Base-by-base conservation (phyloP, 2,329 filamentous ascomycete genomes). In the Phialemoniopsis sp. region DNA sequence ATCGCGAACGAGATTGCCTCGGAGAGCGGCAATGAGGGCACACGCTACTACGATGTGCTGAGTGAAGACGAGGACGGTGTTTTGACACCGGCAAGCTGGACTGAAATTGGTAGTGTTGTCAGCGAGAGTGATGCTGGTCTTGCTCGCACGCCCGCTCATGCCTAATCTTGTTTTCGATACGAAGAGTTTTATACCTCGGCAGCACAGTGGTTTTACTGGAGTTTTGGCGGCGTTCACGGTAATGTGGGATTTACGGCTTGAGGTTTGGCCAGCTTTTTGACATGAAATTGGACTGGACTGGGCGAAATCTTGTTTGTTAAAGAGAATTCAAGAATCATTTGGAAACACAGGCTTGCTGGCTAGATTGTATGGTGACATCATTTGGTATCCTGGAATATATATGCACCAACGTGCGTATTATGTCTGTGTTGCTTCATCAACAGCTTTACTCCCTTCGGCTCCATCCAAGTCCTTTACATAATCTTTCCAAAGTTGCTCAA, bases 401-500 rank as follows among this genome's bases (percentile, higher is more conserved):
- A n/a, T n/a, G n/a, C n/a, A n/a, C n/a, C n/a, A 38, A 50, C 43
- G 28, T 40, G 45, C 30, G 56, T 21, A 10, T 52, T 41, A 33
- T 35, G 48, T 8, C 41, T 36, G 32, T 48, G 37, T 6, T 46
- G 47, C 32, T 51, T 37, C 16, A 6, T 30, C 32, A 15, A 29
- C 32, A 16, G 17, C 21, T 16, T 34, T 34, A 13, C 15, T 17
- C 7, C 29, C 26, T 29, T 35, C 18, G 32, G 21, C 43, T 35
- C 41, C 48, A 8, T 30, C 26, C 35, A 60, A 15, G 15, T 53
- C 48, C 21, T 63, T 53, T 7, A 58, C 71, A 63, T 96, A 96
- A 44, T 87, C 81, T 15, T 70, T 65, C 85, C 88, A 96, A 21
- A 96, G 64, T 46, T 82, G 68, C 33, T 76, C 67, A 1, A 95